Conservation (phyloP, 306 rosid species). For the Acacia crassicarpa region DNA sequence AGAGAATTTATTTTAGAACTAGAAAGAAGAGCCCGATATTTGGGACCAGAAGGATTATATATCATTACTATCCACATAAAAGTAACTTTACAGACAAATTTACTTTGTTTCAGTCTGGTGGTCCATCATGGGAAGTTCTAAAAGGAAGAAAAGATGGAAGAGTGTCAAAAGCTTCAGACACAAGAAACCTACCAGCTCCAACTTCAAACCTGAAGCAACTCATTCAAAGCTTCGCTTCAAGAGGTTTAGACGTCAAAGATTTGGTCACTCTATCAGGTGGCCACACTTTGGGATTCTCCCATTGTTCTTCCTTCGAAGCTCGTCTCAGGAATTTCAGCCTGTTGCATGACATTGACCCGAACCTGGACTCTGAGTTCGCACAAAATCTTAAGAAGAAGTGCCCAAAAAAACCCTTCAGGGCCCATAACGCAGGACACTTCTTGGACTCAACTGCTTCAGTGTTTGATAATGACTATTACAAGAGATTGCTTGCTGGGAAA, state of each 20-base stretch:
- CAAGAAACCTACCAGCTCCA: conserved; percentile 67
- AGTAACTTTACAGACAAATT: background rate
- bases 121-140: conserved; percentile 64
- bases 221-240: conserved; percentile 54
- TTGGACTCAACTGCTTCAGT: conserved; percentile 55
- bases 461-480: conserved; percentile 58
- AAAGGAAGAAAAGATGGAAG: conserved; percentile 85
- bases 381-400: conserved; percentile 45
- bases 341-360: conserved; percentile 56
- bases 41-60: too few relatives aligned
- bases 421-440: conserved; percentile 49
- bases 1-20: too few relatives aligned
- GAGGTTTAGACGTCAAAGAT: conserved; percentile 65
- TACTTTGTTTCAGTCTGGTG: conserved; percentile 51
- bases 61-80: background rate
- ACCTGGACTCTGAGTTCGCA: conserved; percentile 48
- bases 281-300: conserved; percentile 76
- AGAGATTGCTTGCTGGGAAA: conserved; percentile 30
- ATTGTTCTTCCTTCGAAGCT: conserved; percentile 60
- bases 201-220: conserved; percentile 54
- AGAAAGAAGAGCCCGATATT: too few relatives aligned
- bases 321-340: conserved; percentile 50
- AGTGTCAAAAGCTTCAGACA: conserved; percentile 63
- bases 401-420: conserved; percentile 49
- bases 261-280: conserved; percentile 81